Conservation (phyloP, 2,329 filamentous ascomycete species). For the Cryphonectria nitschkei region DNA sequence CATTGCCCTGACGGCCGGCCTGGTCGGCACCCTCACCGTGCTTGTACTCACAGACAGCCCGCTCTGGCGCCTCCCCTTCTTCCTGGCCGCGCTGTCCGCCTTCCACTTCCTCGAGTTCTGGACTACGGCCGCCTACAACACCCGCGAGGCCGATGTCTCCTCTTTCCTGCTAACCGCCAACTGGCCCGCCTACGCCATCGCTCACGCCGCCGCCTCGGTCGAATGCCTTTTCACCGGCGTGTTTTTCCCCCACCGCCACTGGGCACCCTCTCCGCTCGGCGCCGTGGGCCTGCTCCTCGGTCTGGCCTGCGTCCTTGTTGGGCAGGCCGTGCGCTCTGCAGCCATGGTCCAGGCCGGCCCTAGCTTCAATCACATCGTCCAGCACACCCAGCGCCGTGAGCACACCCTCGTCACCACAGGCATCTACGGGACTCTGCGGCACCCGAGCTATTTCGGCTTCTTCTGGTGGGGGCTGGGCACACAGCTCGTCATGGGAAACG, state of each 20-base stretch:
- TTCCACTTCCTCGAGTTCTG: slow-evolving; percentile 99
- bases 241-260: slow-evolving; percentile 55
- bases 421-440: slow-evolving; percentile 75
- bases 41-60: slow-evolving; percentile 47
- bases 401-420: slow-evolving; percentile 85
- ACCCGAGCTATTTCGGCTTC: slow-evolving; percentile 96
- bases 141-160: slow-evolving; percentile 68
- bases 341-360: slow-evolving; percentile 89
- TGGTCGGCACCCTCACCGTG: slow-evolving; percentile 39
- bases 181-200: slow-evolving; percentile 81
- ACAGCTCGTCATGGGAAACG: slow-evolving; percentile 86
- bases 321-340: slow-evolving; percentile 75
- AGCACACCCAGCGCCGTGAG: slow-evolving; percentile 66
- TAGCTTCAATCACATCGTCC: slow-evolving; percentile 90
- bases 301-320: slow-evolving; percentile 64
- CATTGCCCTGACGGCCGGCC: slow-evolving; percentile 43
- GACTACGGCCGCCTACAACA: slow-evolving; percentile 85
- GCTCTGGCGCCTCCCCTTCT: slow-evolving; percentile 68
- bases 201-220: slow-evolving; percentile 73
- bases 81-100: slow-evolving; percentile 68
- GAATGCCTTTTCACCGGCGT: slow-evolving; percentile 70
- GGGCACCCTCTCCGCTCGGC: slow-evolving; percentile 50
- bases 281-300: slow-evolving; percentile 58
- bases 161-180: slow-evolving; percentile 87
- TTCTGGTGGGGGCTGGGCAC: slow-evolving; percentile 99